A percentile compares a stretch with the other conserved stretches of the same genome.
These are phyloP conservation scores for Eucalyptus sp. DNA, from an alignment of 345 rosid genomes.

Conservation along the genomic window DNA sequence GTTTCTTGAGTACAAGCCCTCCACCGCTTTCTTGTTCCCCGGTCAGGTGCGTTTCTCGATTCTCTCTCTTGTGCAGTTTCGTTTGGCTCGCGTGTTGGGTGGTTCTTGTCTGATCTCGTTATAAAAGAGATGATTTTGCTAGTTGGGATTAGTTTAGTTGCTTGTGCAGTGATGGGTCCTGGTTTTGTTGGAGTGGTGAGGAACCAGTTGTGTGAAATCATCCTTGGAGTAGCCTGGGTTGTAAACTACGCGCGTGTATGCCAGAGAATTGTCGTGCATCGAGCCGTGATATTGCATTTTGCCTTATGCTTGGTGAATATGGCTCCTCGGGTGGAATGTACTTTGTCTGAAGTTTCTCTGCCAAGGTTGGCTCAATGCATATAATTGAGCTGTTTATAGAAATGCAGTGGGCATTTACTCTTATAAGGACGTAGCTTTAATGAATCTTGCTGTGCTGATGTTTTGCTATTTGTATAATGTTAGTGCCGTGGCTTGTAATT, in stretches of 20 bases:
- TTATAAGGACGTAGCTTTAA: not conserved
- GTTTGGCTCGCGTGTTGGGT: not conserved
- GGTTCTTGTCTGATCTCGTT: not conserved
- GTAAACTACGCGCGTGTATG: not conserved
- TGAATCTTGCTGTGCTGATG: not conserved
- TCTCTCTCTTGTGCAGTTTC: not conserved
- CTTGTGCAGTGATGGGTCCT: not conserved
- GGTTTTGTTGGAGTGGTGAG: not conserved
- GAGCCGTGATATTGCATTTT: not conserved
- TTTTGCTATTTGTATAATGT: not conserved
- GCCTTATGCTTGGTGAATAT: not conserved
- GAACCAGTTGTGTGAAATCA: not conserved
- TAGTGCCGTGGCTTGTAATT: not conserved
- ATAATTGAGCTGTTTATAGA: not conserved
- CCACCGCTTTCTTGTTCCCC: conserved; percentile 74
- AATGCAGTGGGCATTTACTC: not conserved
- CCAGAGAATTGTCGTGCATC: not conserved
- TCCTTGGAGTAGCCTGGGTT: not conserved
- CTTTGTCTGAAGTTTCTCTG: not conserved
- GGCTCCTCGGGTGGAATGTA: not conserved
- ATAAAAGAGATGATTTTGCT: not conserved
- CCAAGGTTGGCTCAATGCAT: not conserved
- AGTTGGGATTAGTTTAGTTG: not conserved
- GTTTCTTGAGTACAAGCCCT: conserved; percentile 74
- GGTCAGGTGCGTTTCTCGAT: conserved; percentile 58